Conservation (phyloP, 345 rosid species). For the Syzygium jambos region DNA sequence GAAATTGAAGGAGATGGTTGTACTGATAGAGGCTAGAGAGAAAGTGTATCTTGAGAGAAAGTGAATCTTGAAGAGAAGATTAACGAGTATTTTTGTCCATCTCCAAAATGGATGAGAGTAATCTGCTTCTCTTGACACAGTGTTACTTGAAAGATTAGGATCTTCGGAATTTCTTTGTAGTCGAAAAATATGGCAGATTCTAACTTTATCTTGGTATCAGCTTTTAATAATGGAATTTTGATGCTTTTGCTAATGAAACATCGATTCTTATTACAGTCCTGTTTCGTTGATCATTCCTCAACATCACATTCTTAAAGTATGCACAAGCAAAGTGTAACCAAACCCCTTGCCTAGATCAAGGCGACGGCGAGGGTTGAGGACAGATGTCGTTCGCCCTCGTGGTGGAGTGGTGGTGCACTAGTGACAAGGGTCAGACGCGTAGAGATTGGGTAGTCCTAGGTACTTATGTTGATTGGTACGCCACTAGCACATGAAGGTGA, state of each 20-base stretch:
- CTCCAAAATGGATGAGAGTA: too few relatives aligned
- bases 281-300: neutral
- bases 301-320: neutral
- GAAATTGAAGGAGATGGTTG: too few relatives aligned
- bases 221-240: rapidly evolving
- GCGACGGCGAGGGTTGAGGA: neutral
- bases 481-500: neutral
- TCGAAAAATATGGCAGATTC: neutral
- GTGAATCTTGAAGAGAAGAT: too few relatives aligned
- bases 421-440: neutral
- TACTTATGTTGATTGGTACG: neutral
- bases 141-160: neutral
- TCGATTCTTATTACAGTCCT: too few relatives aligned
- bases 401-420: neutral
- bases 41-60: too few relatives aligned
- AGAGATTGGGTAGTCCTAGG: neutral
- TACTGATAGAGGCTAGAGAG: too few relatives aligned
- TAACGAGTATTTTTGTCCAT: too few relatives aligned
- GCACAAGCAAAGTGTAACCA: neutral
- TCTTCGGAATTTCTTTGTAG: too few relatives aligned
- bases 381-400: neutral
- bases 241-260: neutral
- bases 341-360: neutral
- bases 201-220: neutral
- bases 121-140: too few relatives aligned